Percentiles rank a stretch among this genome's conserved stretches.
Conservation (phyloP, 2,329 filamentous ascomycete genomes). For the Neonectria punicea region DNA sequence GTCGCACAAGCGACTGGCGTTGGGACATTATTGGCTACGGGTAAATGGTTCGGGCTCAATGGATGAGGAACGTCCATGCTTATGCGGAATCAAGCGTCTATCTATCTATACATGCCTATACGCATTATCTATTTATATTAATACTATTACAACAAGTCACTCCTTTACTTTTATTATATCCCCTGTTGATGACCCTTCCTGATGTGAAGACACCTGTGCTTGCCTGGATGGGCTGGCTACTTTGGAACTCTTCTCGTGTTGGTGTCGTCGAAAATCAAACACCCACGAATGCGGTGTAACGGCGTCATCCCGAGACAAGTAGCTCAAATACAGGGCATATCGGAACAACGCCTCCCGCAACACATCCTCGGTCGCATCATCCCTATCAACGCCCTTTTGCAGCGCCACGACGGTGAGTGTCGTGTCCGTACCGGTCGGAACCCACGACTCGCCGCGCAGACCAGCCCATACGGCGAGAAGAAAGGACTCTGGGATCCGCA, state of each 20-base stretch:
- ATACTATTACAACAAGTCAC: slow-evolving; percentile 16
- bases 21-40: slow-evolving; percentile 10
- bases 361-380: slow-evolving; percentile 36
- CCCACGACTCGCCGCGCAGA: slow-evolving; percentile 42
- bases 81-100: slow-evolving; percentile 16
- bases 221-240: neutral
- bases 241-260: neutral
- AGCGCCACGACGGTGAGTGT: slow-evolving; percentile 24
- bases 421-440: slow-evolving; percentile 19
- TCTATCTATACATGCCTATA: slow-evolving; percentile 13
- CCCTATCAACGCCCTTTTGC: slow-evolving; percentile 36
- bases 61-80: slow-evolving; percentile 7
- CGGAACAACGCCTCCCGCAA: slow-evolving; percentile 46
- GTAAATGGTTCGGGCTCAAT: slow-evolving; percentile 4
- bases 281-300: slow-evolving; percentile 48
- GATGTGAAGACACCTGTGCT: slow-evolving; percentile 7
- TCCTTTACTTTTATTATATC: slow-evolving; percentile 4
- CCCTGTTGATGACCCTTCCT: neutral
- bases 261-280: slow-evolving; percentile 36
- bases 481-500: slow-evolving; percentile 47
- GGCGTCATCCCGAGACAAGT: slow-evolving; percentile 38
- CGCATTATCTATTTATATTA: slow-evolving; percentile 16
- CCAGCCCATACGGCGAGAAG: slow-evolving; percentile 46
- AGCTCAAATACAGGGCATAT: slow-evolving; percentile 50
- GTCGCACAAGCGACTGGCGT: slow-evolving; percentile 19